Base-by-base conservation (phyloP, 352 stramenopile species). In the Bremia lactucae region DNA sequence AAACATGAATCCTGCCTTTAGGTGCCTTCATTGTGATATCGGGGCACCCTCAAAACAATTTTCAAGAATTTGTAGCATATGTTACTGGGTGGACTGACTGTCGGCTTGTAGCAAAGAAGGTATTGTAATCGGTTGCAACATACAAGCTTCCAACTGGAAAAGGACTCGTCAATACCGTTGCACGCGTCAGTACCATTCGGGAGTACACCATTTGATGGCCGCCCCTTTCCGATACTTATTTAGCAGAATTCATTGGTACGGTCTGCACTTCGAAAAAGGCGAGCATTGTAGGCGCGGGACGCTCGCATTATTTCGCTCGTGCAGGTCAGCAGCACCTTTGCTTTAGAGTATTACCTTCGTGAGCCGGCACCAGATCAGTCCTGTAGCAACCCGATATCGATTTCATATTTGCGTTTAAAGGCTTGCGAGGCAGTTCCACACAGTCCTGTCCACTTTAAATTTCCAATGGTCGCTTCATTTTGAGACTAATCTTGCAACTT, bases 301-400 rank as follows among this genome's bases (percentile, higher is more conserved):
- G 40, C 47, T 28, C 46, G 52, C 2, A 47, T 61, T 10, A 29
- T 42, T 19, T 31, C 25, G 22, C 52, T 52, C 29, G 52, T 61
- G 52, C 57, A 61, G 13, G 52, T 48, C 42, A 57, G 52, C 13
- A 53, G 38, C 57, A 57, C 47, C 56, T 36, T 36, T 56, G 40
- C 18, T n/a, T n/a, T n/a, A 47, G 52, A 31, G 57, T 62, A 37
- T 62, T 57, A 35, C 52, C 52, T 16, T 62, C 52, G 24, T 62
- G 52, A 9, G 52, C 16, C 15, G 3, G 31, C 23, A 3, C 25
- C 36, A 43, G 36, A 43, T 42, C 21, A 62, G 16, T 37, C 16
- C 15, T 37, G 31, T 24, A 37, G 31, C 15, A 15, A 60, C 22
- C 55, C 52, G 15, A 45, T 55, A 21, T 48, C 40, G 15, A 61